Conservation (phyloP, 257 asterid species). For the Catharanthus roseus region DNA sequence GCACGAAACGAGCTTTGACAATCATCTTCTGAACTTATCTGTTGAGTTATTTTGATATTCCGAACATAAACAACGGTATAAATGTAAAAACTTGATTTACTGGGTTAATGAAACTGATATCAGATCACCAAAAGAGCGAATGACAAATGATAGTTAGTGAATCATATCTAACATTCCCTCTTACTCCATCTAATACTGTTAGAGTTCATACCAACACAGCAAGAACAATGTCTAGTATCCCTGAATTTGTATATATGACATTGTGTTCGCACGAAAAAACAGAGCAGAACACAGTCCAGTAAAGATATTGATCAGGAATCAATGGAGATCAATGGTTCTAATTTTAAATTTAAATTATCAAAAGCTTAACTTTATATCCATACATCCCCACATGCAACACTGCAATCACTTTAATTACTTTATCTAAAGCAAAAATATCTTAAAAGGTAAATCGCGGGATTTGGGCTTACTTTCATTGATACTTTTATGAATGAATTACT, state of each 20-base stretch:
- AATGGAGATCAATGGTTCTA: not conserved
- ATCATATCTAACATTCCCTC: not conserved
- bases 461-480: too few relatives aligned
- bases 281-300: too few relatives aligned
- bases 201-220: not conserved
- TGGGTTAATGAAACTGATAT: not conserved
- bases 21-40: not conserved
- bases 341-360: not conserved
- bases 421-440: too few relatives aligned
- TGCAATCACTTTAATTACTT: too few relatives aligned
- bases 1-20: not conserved
- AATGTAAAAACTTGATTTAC: not conserved
- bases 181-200: not conserved
- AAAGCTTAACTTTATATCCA: too few relatives aligned
- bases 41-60: not conserved
- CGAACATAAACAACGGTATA: too few relatives aligned
- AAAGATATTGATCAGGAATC: too few relatives aligned
- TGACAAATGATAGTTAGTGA: not conserved
- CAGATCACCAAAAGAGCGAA: not conserved
- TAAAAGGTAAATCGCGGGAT: not conserved
- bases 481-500: not conserved
- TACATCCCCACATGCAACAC: too few relatives aligned
- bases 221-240: not conserved
- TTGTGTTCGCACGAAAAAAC: too few relatives aligned
- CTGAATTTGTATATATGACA: not conserved